Percentiles rank a stretch among this genome's conserved stretches.
These are phyloP conservation scores for Nicotiana paniculata DNA, from an alignment of 257 asterid species.

Conservation along the genomic window DNA sequence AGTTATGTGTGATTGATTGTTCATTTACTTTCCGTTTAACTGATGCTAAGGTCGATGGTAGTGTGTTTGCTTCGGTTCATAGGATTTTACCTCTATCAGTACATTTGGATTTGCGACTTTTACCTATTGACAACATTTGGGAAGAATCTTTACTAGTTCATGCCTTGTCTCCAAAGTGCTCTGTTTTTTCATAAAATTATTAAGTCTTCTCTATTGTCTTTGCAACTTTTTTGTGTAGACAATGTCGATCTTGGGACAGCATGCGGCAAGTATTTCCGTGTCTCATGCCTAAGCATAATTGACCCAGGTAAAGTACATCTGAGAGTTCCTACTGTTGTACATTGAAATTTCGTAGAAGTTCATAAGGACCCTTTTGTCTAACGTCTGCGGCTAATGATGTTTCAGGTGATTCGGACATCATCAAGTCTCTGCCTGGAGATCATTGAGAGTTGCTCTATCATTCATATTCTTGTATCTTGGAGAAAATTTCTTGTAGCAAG, in stretches of 20 bases:
- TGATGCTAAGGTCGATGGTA: background rate
- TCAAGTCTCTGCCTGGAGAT: constrained; percentile 36
- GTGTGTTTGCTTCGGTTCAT: background rate
- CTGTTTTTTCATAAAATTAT: background rate
- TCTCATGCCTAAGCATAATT: constrained; percentile 42
- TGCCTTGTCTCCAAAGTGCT: background rate
- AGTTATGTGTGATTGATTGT: background rate
- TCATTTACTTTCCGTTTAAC: background rate
- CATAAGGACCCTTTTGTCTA: background rate
- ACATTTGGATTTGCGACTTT: background rate
- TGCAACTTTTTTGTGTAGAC: constrained; percentile 12
- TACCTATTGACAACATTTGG: background rate
- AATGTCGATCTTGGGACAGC: constrained; percentile 45
- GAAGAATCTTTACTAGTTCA: background rate
- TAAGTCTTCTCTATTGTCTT: background rate
- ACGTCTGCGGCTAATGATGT: background rate
- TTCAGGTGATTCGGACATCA: constrained; percentile 46
- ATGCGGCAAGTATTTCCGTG: constrained; percentile 36
- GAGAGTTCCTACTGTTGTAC: background rate
- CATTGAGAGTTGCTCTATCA: constrained; percentile 18
- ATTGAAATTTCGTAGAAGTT: background rate
- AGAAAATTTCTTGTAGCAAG: background rate
- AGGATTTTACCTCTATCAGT: background rate
- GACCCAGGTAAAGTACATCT: constrained; percentile 31
- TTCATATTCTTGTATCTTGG: background rate